Base-by-base conservation (phyloP, 345 rosid species). In the Populus nigra region DNA sequence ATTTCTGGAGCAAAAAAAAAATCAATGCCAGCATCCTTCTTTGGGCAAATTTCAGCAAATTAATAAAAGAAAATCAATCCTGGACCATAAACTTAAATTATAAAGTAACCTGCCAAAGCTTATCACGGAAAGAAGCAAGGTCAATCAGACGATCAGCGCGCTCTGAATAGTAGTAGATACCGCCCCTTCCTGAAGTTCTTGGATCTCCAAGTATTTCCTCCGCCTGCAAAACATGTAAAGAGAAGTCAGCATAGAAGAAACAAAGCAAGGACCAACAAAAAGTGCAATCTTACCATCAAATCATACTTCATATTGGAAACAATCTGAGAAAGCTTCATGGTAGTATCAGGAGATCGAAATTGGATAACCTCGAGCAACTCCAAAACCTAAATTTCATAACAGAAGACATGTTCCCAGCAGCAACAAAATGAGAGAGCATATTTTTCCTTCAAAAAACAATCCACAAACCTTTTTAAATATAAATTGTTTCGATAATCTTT, bases 61-160 rank as follows among this genome's bases (percentile, higher is more conserved):
- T 1, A 29, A 12, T 57, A 20, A 47, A 47, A 47, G 17, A 5
- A 18, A 50, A 39, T 61, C 29, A 50, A 36, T 50, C 47, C 57
- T 66, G n/a, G 8, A 31, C 31, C 22, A 39, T 9, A 11, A 25
- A 25, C 6, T 35, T 65, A 53, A 15, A 16, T 27, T 16, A 41
- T 53, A 70, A 73, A 70, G 36, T 27, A 77, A 92, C 98, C 98
- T 92, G 91, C 92, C 93, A 93, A 75, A 95, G 92, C 81, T 87
- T 93, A 81, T 89, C 87, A 38, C 93, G 87, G 73, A 93, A 89
- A 69, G 93, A 87, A 81, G 93, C 80, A 47, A 93, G 90, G 80
- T 93, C 98, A 83, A 95, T 89, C 57, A 93, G 85, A 71, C 97
- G 98, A 82, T 95, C 99, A 68, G 94, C 99, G 41, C 99, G 97